Percentiles rank a stretch among this genome's conserved stretches.
phyloP scores from a whole-genome alignment of 1,284 basidiomycete species.

The Microbotryum saponariae region DNA sequence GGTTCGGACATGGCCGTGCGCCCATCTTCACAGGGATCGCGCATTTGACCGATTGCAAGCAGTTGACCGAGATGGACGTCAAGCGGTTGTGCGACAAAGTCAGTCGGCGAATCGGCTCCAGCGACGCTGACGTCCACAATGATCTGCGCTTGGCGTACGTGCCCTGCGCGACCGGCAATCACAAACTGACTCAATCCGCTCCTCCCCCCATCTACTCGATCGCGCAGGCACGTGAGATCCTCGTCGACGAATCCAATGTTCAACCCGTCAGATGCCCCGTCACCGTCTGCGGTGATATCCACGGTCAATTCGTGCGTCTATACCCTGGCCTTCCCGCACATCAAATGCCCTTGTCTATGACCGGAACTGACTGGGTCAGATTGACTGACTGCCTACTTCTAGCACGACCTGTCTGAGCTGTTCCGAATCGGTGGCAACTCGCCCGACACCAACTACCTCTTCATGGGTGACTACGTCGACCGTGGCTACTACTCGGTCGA shows the following conservation, averaged over 20 bases:
- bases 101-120: conserved; percentile 34
- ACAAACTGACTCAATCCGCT: no score
- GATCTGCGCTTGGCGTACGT: background rate
- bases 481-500: conserved; percentile 99
- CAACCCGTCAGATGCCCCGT: conserved; percentile 97
- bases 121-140: background rate
- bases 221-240: conserved; percentile 80
- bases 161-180: no score
- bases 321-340: background rate
- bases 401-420: conserved; percentile 98
- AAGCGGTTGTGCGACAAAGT: conserved; percentile 99
- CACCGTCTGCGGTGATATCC: conserved; percentile 95
- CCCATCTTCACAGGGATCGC: conserved; percentile 59
- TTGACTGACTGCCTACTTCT: background rate
- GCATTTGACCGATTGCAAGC: conserved; percentile 96
- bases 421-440: conserved; percentile 99
- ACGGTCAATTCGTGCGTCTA: conserved; percentile 93
- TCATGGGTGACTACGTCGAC: conserved; percentile 99
- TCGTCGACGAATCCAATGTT: conserved; percentile 96
- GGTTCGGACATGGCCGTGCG: no score
- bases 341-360: background rate
- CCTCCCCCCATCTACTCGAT: no score
- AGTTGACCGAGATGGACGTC: conserved; percentile 89
- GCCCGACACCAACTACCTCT: conserved; percentile 99
- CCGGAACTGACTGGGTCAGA: background rate